A percentile compares a stretch with the other conserved stretches of the same genome.
These are phyloP conservation scores for Penicillium frequentans DNA, from an alignment of 2,329 filamentous ascomycete species.

Conservation along the genomic window DNA sequence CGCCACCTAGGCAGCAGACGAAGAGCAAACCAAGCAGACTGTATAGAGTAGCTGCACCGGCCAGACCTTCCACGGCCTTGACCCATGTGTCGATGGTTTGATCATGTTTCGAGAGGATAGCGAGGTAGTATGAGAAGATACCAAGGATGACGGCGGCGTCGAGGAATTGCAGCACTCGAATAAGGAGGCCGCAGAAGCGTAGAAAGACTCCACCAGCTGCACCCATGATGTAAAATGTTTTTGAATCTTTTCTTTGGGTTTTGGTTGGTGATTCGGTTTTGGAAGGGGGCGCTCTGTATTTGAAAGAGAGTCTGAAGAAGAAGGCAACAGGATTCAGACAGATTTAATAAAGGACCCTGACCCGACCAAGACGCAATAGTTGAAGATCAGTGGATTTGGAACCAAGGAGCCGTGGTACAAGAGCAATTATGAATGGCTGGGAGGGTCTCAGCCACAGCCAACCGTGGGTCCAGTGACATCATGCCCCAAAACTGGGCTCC, in stretches of 20 bases:
- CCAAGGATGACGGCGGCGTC: constrained; percentile 72
- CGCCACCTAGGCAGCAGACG: constrained; percentile 76
- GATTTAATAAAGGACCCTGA: constrained; percentile 10
- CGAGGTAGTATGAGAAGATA: constrained; percentile 83
- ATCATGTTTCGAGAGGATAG: constrained; percentile 66
- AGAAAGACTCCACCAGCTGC: constrained; percentile 61
- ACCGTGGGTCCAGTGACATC: constrained; percentile 5
- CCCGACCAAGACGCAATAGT: constrained; percentile 10
- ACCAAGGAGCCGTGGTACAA: not conserved
- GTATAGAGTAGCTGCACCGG: constrained; percentile 74
- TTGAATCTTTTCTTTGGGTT: not conserved
- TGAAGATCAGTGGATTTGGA: constrained; percentile 4
- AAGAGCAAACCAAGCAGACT: constrained; percentile 69
- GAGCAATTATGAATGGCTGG: not conserved
- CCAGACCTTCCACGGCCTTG: constrained; percentile 75
- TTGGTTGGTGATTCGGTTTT: not conserved
- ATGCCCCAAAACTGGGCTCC: not conserved
- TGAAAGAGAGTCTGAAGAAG: not conserved
- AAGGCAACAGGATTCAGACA: constrained; percentile 16
- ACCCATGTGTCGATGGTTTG: constrained; percentile 63
- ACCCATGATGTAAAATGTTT: constrained; percentile 49
- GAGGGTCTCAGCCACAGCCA: not conserved
- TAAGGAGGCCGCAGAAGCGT: constrained; percentile 67
- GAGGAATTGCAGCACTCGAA: constrained; percentile 73
- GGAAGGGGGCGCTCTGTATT: not conserved